phyloP scores from a whole-genome alignment of 2,329 filamentous ascomycete species.

The Dothiorella sarmentorum region DNA sequence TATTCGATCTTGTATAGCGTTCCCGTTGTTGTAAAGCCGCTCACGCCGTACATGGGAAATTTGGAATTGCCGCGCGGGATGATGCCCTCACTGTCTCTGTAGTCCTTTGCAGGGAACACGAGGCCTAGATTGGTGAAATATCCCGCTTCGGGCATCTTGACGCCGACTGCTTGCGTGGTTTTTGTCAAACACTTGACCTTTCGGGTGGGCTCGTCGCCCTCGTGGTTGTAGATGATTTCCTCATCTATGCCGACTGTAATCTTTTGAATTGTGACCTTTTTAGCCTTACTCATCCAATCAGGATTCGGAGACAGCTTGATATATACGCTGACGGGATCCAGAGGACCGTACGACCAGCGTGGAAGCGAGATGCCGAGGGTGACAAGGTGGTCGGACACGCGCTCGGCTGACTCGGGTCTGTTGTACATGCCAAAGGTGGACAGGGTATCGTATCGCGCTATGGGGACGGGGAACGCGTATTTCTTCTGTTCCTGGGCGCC shows the following conservation, averaged over 20 bases:
- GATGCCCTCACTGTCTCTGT: conserved; percentile 82
- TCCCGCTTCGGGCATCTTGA: conserved; percentile 83
- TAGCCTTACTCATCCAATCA: conserved; percentile 87
- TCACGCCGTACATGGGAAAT: conserved; percentile 85
- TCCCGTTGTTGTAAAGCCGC: conserved; percentile 88
- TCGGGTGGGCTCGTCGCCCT: conserved; percentile 89
- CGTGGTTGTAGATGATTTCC: conserved; percentile 97
- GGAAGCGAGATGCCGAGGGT: conserved; percentile 89
- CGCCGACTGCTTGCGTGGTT: conserved; percentile 74
- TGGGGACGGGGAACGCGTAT: conserved; percentile 84
- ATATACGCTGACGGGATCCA: conserved; percentile 93
- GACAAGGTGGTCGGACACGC: conserved; percentile 84
- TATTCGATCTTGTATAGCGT: conserved; percentile 98
- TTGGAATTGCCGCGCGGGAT: conserved; percentile 78
- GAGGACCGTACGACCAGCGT: conserved; percentile 92
- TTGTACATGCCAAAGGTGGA: conserved; percentile 99
- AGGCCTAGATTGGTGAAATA: conserved; percentile 91
- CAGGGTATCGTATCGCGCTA: conserved; percentile 90
- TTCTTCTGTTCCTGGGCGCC: conserved; percentile 83
- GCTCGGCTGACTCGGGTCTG: conserved; percentile 81
- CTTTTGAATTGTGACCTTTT: conserved; percentile 87
- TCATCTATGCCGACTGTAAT: conserved; percentile 94
- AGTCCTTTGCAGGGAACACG: conserved; percentile 84
- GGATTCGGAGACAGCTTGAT: conserved; percentile 90
- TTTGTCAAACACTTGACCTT: conserved; percentile 86